Evolutionary conservation across 2,329 filamentous ascomycete genomes (phyloP).

Genomic region (Xylaria sp.): DNA sequence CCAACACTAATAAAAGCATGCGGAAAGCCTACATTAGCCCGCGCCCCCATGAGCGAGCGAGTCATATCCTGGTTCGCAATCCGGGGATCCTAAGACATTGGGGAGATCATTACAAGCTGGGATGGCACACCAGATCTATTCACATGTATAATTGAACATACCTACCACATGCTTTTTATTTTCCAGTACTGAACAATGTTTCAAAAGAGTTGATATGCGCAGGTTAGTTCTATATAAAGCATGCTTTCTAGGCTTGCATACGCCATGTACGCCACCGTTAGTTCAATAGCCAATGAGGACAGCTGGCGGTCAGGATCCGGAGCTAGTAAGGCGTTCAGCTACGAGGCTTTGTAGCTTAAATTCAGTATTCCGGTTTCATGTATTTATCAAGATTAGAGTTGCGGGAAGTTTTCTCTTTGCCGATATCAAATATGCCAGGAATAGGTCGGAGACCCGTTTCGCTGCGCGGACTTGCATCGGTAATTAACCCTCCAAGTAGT

Average conservation of each 20-base stretch:
- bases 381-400: background rate
- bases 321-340: background rate
- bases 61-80: background rate
- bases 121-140: background rate
- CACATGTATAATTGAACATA: background rate
- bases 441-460: background rate
- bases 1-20: background rate
- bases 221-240: background rate
- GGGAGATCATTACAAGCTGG: background rate
- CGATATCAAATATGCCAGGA: background rate
- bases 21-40: background rate
- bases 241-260: background rate
- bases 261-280: background rate
- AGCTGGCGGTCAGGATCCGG: background rate
- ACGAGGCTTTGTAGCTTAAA: background rate
- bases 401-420: background rate
- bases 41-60: background rate
- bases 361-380: background rate
- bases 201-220: background rate
- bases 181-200: background rate
- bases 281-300: background rate
- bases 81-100: background rate
- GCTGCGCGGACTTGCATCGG: too few relatives aligned
- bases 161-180: background rate
- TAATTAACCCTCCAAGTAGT: too few relatives aligned